phyloP scores from a whole-genome alignment of 495 filamentous ascomycete genomes.

The Talaromyces borbonicus region DNA sequence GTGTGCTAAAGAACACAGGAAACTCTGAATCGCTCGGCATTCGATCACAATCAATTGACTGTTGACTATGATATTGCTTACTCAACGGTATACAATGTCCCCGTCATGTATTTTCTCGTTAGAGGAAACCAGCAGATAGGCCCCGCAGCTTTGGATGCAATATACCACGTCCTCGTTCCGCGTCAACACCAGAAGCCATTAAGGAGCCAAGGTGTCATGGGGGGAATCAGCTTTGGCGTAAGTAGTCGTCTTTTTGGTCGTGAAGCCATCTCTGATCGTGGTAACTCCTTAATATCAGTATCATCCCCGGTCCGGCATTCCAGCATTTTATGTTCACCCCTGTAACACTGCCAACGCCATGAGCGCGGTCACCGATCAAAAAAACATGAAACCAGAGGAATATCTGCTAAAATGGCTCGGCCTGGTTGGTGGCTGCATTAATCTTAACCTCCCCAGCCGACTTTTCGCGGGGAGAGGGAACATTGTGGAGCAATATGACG shows the following conservation, averaged over 20 bases:
- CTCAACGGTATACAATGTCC: constrained; percentile 41
- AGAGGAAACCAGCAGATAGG: constrained; percentile 52
- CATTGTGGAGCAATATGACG: constrained; percentile 2
- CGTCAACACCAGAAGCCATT: constrained; percentile 47
- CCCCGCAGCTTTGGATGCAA: constrained; percentile 52
- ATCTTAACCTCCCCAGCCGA: constrained; percentile 55
- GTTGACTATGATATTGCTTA: constrained; percentile 45
- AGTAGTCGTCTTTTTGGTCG: constrained; percentile 31
- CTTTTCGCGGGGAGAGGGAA: constrained; percentile 22
- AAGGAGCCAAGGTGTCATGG: constrained; percentile 51
- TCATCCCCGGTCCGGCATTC: constrained; percentile 65
- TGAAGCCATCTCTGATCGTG: constrained; percentile 4
- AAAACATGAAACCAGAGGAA: constrained; percentile 44
- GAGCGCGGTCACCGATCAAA: constrained; percentile 33
- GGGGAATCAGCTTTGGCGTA: constrained; percentile 70
- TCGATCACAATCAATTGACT: constrained; percentile 21
- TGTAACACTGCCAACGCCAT: constrained; percentile 78
- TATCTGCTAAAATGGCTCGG: constrained; percentile 80
- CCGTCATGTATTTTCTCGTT: constrained; percentile 42
- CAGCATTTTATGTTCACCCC: constrained; percentile 75
- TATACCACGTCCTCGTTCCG: constrained; percentile 63
- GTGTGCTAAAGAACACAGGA: too few species aligned
- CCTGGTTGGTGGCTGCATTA: constrained; percentile 61
- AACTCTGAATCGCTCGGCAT: constrained; percentile 23
- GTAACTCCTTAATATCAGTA: constrained; percentile 51